A percentile compares a stretch with the other conserved stretches of the same genome.
Evolutionary conservation across 2,329 filamentous ascomycete species (phyloP).

Genomic region (Biscogniauxia mediterranea): DNA sequence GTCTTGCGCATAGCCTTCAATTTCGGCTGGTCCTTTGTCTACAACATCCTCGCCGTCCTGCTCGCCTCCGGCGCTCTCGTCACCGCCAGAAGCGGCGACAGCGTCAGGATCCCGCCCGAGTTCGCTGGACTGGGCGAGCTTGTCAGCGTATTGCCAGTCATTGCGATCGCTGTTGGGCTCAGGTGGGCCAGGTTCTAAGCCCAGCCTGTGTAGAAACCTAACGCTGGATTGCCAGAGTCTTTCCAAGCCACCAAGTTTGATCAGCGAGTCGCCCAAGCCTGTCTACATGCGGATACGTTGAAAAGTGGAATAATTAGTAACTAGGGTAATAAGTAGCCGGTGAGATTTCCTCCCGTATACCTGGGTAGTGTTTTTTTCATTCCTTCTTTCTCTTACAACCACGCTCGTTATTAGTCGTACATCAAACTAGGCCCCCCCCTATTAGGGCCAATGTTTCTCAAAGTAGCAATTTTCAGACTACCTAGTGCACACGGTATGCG

Average conservation of each 20-base stretch:
- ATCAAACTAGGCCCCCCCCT: background rate
- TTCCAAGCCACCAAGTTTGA: background rate
- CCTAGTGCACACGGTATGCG: background rate
- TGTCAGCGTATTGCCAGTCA: constrained; percentile 70
- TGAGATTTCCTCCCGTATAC: background rate
- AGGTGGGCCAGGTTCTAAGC: constrained; percentile 37
- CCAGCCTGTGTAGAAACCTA: background rate
- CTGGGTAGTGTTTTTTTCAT: background rate
- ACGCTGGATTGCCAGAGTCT: no score
- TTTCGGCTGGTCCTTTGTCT: constrained; percentile 67
- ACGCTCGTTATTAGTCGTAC: background rate
- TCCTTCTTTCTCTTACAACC: background rate
- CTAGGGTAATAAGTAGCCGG: background rate
- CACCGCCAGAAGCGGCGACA: constrained; percentile 30
- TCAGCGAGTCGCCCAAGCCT: background rate
- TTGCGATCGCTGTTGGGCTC: constrained; percentile 53
- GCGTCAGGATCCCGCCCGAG: constrained; percentile 45
- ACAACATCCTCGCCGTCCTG: constrained; percentile 68
- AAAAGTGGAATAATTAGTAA: no score
- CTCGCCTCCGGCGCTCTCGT: constrained; percentile 67
- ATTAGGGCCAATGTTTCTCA: background rate
- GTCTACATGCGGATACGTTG: background rate
- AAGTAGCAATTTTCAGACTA: background rate
- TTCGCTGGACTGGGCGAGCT: constrained; percentile 62
- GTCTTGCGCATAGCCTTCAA: constrained; percentile 60